Conservation (phyloP, 2,329 filamentous ascomycete genomes). For the Tolypocladium nubicola region DNA sequence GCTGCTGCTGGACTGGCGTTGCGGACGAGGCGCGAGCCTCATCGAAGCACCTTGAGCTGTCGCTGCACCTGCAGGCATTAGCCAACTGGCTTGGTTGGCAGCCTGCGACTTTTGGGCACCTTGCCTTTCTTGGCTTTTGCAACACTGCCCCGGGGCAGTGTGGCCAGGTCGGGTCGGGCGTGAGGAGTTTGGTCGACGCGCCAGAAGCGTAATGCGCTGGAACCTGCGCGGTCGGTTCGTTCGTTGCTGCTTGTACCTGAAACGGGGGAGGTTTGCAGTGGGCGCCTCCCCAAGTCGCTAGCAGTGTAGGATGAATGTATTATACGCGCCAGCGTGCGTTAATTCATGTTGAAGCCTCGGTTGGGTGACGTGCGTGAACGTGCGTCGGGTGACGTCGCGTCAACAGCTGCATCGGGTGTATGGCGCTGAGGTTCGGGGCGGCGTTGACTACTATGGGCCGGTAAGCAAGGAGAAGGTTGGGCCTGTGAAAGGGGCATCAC, state of each 20-base stretch:
- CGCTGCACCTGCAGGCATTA: not conserved
- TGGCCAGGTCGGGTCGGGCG: not conserved
- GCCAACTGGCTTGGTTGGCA: not conserved
- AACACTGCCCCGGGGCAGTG: not conserved
- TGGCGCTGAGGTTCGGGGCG: not conserved
- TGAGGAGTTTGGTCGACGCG: not conserved
- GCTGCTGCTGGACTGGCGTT: not conserved
- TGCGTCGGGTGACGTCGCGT: not conserved
- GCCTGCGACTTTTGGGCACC: not conserved
- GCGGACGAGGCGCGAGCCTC: not conserved
- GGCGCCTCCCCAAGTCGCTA: constrained; percentile 4
- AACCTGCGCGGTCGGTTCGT: not conserved
- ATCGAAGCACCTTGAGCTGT: not conserved
- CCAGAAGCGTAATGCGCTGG: not conserved
- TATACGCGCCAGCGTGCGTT: constrained; percentile 3
- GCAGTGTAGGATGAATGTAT: constrained; percentile 11
- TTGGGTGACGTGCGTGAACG: not conserved
- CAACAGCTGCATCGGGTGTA: not conserved
- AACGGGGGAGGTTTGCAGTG: constrained; percentile 5
- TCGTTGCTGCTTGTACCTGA: not conserved
- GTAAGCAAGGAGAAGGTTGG: not conserved
- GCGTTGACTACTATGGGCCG: not conserved
- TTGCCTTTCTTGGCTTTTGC: not conserved
- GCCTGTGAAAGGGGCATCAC: not conserved
- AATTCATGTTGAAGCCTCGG: not conserved